Evolutionary conservation across 208 protist genomes (phyloP), one percentile per base, ranked within the genome.

Genomic region (Trypanosoma vivax): DNA sequence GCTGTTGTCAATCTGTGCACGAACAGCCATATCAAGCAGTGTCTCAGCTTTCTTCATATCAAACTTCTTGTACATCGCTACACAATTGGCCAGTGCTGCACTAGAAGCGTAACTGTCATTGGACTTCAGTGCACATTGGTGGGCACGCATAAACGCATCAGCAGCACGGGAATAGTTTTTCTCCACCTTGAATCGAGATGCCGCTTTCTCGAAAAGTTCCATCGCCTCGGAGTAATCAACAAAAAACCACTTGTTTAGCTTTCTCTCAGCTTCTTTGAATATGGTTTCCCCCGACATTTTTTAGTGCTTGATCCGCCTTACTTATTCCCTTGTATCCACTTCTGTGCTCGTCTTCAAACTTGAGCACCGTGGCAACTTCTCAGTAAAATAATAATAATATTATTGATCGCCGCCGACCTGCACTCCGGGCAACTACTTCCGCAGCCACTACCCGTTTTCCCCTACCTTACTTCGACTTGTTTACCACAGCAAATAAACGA

Each of bases 211-310:
- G 65, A 83, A 94, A 27, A 94, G 76, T 24, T 94, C 87, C 34
- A 79, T 67, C 0, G 87, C 87, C 10, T 64, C 76, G 14, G 90
- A 80, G 42, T 79, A 88, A 61, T 94, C 82, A 30, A 89, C 88
- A 50, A 88, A 88, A 52, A 94, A 88, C 16, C 58, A 60, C 57
- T 80, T 86, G 60, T 83, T 84, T 2, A 71, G 65, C 67, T 91
- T 90, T 40, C 76, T 85, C 19, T 94, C 77, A 23, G 83, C 87
- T 31, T 86, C 67, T 5, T 49, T 39, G 60, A 72, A 88, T 38
- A 86, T 56, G 18, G 35, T 45, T 30, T 90, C 78, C 7, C 60
- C 83, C 31, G 72, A 76, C 37, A 49, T 72, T 30, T 10, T 39
- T 5, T 14, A 51, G 21, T 11, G 54, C 7, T 27, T 39, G 5